Percentiles rank a stretch among this genome's conserved stretches.
Conservation (phyloP, 2,329 filamentous ascomycete genomes). For the Fusarium redolens region DNA sequence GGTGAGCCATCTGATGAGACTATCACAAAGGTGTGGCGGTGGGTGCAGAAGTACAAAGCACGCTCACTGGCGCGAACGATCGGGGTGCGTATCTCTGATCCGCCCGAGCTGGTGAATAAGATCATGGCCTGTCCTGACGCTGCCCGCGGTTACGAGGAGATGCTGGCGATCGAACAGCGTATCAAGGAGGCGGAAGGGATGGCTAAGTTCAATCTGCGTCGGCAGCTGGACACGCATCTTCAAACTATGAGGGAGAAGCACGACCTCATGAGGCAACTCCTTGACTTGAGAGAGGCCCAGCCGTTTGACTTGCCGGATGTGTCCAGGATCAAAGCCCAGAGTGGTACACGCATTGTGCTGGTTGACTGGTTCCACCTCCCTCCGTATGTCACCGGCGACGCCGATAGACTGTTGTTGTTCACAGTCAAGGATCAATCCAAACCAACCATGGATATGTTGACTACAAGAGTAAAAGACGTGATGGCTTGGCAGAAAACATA, state of each 20-base stretch:
- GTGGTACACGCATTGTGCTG: not conserved
- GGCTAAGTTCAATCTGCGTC: not conserved
- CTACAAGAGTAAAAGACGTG: not conserved
- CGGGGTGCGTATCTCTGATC: not conserved
- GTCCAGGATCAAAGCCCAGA: not conserved
- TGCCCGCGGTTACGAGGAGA: not conserved
- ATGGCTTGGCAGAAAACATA: not conserved
- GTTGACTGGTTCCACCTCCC: not conserved
- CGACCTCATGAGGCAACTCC: not conserved
- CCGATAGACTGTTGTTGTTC: not conserved
- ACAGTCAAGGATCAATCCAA: not conserved
- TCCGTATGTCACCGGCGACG: rapidly evolving
- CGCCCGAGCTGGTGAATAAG: not conserved
- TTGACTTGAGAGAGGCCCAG: not conserved
- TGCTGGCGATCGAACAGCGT: not conserved
- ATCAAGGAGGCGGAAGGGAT: not conserved
- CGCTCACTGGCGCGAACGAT: not conserved
- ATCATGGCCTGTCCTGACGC: not conserved
- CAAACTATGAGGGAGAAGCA: not conserved
- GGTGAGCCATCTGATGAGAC: not conserved
- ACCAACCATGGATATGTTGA: not conserved
- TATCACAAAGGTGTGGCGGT: not conserved
- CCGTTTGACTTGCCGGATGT: not conserved
- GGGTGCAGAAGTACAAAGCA: not conserved
- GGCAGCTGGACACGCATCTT: not conserved